Conservation (phyloP, 257 asterid genomes). For the Gentiana straminea region DNA sequence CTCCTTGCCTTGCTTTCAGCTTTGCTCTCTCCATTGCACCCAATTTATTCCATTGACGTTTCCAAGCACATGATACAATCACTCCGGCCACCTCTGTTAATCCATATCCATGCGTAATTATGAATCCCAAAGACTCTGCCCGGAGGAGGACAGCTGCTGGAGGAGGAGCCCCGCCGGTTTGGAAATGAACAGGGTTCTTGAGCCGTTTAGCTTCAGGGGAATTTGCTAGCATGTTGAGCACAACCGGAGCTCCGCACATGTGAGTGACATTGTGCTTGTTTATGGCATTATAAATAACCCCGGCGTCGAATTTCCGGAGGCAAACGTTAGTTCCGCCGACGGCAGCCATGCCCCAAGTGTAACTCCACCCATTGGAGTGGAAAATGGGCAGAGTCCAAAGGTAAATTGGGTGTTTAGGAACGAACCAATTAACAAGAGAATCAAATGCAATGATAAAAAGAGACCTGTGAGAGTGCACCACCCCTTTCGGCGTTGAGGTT, state of each 20-base stretch:
- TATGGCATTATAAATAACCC: conserved; percentile 24
- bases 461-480: conserved; percentile 54
- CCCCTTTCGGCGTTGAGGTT: conserved; percentile 80
- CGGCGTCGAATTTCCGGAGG: conserved; percentile 53
- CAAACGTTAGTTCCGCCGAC: conserved; percentile 67
- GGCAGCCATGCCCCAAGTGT: conserved; percentile 92
- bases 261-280: conserved; percentile 40
- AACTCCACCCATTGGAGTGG: conserved; percentile 93
- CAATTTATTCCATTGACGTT: conserved; percentile 40
- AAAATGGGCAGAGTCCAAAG: conserved; percentile 88
- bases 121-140: conserved; percentile 50
- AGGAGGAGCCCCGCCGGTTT: conserved; percentile 69
- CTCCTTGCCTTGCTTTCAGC: conserved; percentile 64
- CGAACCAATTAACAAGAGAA: conserved; percentile 50
- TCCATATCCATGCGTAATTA: conserved; percentile 63
- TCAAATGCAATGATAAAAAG: conserved; percentile 39
- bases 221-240: conserved; percentile 54
- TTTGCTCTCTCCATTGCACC: conserved; percentile 43
- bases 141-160: conserved; percentile 52
- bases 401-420: conserved; percentile 51
- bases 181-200: conserved; percentile 26
- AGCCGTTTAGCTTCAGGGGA: conserved; percentile 22
- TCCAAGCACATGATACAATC: conserved; percentile 66
- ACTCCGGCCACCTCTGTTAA: conserved; percentile 67
- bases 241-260: conserved; percentile 83